Conservation (phyloP, 2,329 filamentous ascomycete species). For the Paecilomyces dactylethromorphus region DNA sequence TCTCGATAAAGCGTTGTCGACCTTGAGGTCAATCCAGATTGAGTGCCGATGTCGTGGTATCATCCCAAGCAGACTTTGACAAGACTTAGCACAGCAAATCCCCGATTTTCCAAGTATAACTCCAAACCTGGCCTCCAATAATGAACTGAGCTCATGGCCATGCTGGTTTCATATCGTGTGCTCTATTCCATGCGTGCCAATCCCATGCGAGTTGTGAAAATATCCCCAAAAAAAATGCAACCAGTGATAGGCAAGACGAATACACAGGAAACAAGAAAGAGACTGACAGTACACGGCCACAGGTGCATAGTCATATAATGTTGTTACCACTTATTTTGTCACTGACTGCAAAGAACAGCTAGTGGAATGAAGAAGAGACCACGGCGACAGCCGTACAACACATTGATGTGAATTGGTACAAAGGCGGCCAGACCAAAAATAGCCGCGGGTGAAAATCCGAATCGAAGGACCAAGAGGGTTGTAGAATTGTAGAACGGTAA, state of each 20-base stretch:
- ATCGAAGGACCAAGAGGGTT: not conserved
- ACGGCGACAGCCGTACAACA: not conserved
- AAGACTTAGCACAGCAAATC: not conserved
- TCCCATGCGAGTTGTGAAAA: not conserved
- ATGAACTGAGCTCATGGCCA: not conserved
- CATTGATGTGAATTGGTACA: not conserved
- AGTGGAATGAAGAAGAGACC: not conserved
- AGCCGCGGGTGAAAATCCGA: not conserved
- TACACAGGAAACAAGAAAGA: not conserved
- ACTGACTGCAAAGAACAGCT: not conserved
- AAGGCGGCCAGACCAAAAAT: not conserved
- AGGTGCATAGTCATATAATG: not conserved
- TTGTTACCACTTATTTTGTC: not conserved
- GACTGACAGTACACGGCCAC: not conserved
- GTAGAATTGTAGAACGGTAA: not conserved
- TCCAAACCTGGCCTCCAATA: not conserved
- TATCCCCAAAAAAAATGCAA: not conserved
- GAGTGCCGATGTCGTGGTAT: not conserved
- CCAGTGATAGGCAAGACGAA: not conserved
- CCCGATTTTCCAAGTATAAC: not conserved
- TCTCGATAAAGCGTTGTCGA: not conserved
- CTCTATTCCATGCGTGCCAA: not conserved
- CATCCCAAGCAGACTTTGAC: not conserved
- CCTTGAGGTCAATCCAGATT: not conserved
- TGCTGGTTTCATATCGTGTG: not conserved